Evolutionary conservation across 2,329 filamentous ascomycete species (phyloP).

Genomic region (Parastagonospora avenae): DNA sequence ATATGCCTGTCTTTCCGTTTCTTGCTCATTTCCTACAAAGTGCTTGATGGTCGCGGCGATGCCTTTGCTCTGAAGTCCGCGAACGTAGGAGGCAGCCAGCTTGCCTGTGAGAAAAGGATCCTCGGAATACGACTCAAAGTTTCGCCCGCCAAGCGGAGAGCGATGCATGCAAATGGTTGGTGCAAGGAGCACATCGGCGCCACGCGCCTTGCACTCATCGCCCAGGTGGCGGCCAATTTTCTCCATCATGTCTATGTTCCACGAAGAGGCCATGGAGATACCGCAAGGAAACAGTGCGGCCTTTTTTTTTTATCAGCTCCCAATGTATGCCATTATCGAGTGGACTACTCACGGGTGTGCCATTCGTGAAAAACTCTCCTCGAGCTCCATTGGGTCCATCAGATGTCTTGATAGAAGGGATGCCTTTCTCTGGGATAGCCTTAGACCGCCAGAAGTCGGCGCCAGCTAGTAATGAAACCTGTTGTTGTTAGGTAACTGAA

Average conservation of each 20-base stretch:
- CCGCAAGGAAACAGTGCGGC: slow-evolving; percentile 81
- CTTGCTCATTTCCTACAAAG: slow-evolving; percentile 75
- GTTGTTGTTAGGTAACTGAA: slow-evolving; percentile 24
- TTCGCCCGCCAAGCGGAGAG: slow-evolving; percentile 80
- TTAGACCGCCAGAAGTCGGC: slow-evolving; percentile 74
- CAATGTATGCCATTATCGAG: slow-evolving; percentile 4
- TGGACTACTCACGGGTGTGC: slow-evolving; percentile 45
- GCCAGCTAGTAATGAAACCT: slow-evolving; percentile 53
- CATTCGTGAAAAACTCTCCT: slow-evolving; percentile 69
- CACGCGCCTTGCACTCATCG: slow-evolving; percentile 73
- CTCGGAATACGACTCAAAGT: slow-evolving; percentile 87
- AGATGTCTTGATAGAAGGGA: slow-evolving; percentile 68
- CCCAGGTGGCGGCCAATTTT: slow-evolving; percentile 74
- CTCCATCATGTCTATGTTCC: slow-evolving; percentile 73
- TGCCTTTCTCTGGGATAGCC: slow-evolving; percentile 62
- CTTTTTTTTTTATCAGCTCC: slow-evolving; percentile 45
- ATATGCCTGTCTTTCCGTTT: slow-evolving; percentile 69
- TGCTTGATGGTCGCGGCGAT: slow-evolving; percentile 81
- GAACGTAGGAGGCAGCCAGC: slow-evolving; percentile 73
- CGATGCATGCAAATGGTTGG: slow-evolving; percentile 84
- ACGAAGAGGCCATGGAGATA: slow-evolving; percentile 78
- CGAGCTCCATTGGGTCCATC: slow-evolving; percentile 74
- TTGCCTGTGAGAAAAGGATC: slow-evolving; percentile 79
- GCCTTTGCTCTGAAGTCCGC: slow-evolving; percentile 73
- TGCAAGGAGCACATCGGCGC: slow-evolving; percentile 73